Base-by-base conservation (phyloP, 163 green algal genomes). In the Scenedesmus sp. region DNA sequence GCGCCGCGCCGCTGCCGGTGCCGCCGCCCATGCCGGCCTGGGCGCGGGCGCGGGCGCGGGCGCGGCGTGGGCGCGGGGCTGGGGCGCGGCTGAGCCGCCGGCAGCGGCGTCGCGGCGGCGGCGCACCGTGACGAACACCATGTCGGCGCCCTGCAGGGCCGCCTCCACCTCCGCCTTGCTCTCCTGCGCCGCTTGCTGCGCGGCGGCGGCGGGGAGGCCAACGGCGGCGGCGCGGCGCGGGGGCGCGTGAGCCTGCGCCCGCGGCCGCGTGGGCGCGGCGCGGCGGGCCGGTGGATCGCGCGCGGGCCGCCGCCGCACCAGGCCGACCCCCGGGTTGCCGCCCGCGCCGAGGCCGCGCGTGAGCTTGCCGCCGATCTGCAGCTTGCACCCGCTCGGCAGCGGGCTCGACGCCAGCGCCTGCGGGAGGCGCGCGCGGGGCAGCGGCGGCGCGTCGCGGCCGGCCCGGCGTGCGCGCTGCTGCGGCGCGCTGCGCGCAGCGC, bases 41-140 rank as follows among this genome's bases (percentile, higher is more conserved):
- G 42, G 69, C 10, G 18, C 50, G 18, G 39, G 39, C 39, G 39
- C 39, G 7, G 39, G 6, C 39, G 10, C 7, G 7, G 10, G 10
- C 39, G 39, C 10, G 39, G 7, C 10, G 39, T 10, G 39, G 7
- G 39, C 39, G 7, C 39, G 39, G 39, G 7, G 7, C 7, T 47
- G 39, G 39, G 7, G 7, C 7, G 39, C 39, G 10, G 39, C 39
- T 47, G 39, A 6, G 39, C 39, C 39, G 39, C 39, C 7, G 7
- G 39, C 39, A 47, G 22, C 53, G 9, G 34, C 9, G 18, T 34
- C 22, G 18, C 45, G 69, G 10, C 14, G 26, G 24, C 18, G 6
- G 33, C 89, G 82, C 62, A 95, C 93, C 63, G 94, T 98, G 15
- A 98, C 92, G 82, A 98, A 97, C 4, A 98, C 93, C 94, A 98